phyloP scores from a whole-genome alignment of 2,329 filamentous ascomycete genomes.

The Fusarium succisae region DNA sequence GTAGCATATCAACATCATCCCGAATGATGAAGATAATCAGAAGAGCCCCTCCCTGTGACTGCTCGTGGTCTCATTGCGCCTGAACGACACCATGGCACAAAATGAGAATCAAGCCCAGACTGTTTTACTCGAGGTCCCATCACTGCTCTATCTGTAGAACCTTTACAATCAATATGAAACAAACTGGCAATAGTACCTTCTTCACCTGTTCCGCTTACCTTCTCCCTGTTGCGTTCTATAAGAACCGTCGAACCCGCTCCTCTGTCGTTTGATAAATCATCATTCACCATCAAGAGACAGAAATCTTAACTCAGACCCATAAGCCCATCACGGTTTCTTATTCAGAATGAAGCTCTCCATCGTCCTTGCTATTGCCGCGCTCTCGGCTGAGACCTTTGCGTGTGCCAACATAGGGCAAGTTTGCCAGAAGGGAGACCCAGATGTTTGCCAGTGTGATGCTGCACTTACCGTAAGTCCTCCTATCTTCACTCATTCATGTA shows the following conservation, averaged over 20 bases:
- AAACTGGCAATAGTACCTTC: rapidly evolving
- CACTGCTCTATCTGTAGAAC: neutral
- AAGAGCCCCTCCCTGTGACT: rapidly evolving
- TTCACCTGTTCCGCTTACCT: rapidly evolving
- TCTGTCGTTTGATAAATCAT: neutral
- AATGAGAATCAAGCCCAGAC: neutral
- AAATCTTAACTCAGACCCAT: neutral
- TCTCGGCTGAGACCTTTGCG: neutral
- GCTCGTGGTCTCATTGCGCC: rapidly evolving
- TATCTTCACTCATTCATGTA: rapidly evolving
- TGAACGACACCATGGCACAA: neutral
- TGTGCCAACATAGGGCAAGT: neutral
- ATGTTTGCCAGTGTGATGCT: neutral
- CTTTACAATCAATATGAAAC: neutral
- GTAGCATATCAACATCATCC: neutral
- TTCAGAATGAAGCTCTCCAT: neutral
- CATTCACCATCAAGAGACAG: neutral
- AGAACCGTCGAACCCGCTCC: neutral
- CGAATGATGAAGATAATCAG: too few relatives aligned
- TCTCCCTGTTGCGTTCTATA: neutral
- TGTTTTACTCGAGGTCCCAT: neutral
- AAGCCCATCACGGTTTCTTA: rapidly evolving
- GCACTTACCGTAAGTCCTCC: neutral
- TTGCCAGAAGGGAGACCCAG: neutral
- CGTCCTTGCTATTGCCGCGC: neutral